phyloP scores from a whole-genome alignment of 2,329 filamentous ascomycete genomes.

The Xylariaceae sp. region DNA sequence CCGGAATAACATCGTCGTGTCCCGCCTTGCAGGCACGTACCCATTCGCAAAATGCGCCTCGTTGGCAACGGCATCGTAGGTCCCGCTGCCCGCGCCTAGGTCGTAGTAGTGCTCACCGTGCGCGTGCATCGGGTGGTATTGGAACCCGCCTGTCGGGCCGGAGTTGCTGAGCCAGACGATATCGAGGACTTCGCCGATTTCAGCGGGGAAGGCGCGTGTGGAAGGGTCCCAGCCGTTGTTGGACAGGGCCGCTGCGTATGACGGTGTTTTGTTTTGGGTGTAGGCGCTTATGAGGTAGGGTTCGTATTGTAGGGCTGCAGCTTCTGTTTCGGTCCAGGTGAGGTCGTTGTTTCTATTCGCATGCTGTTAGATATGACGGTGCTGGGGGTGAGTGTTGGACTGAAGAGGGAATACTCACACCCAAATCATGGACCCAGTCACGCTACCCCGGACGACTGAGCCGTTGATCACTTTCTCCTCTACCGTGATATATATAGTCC shows the following conservation, averaged over 20 bases:
- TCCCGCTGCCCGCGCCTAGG: constrained; percentile 49
- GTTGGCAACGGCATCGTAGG: constrained; percentile 47
- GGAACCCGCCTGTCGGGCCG: constrained; percentile 34
- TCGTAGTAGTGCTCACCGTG: constrained; percentile 54
- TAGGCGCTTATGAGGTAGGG: constrained; percentile 54
- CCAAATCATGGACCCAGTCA: constrained; percentile 34
- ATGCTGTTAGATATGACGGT: constrained; percentile 1
- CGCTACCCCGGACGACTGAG: constrained; percentile 23
- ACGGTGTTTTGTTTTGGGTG: constrained; percentile 45
- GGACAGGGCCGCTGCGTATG: constrained; percentile 46
- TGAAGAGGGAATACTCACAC: constrained; percentile 26
- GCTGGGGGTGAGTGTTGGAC: not conserved
- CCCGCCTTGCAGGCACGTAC: constrained; percentile 37
- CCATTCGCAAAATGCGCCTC: constrained; percentile 37
- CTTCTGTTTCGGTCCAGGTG: constrained; percentile 40
- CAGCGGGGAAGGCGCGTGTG: constrained; percentile 47
- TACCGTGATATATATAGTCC: constrained; percentile 45
- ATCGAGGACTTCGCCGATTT: constrained; percentile 53
- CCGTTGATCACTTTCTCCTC: constrained; percentile 37
- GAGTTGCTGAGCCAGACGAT: constrained; percentile 46
- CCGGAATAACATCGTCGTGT: constrained; percentile 53
- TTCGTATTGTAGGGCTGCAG: constrained; percentile 18
- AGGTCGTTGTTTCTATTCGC: constrained; percentile 39
- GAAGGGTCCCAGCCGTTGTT: constrained; percentile 52
- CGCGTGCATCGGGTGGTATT: constrained; percentile 51